Evolutionary conservation across 2,329 filamentous ascomycete genomes (phyloP).

Genomic region (Beauveria australis): DNA sequence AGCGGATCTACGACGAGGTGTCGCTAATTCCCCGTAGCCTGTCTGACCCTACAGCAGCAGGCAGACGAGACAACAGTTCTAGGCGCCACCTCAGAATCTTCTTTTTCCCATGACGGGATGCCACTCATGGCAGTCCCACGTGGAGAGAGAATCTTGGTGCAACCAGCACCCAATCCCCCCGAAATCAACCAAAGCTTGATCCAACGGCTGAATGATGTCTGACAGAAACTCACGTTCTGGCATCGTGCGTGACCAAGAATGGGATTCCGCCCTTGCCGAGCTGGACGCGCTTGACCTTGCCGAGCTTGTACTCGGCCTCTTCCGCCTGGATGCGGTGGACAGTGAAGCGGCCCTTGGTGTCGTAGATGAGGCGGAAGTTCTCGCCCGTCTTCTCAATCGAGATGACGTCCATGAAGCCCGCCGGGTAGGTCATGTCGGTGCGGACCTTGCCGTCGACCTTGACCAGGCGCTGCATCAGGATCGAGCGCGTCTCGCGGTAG

Average conservation of each 20-base stretch:
- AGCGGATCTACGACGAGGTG: constrained; percentile 5
- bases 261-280: constrained; percentile 99
- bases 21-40: not conserved
- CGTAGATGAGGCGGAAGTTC: constrained; percentile 99
- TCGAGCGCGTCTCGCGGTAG: constrained; percentile 92
- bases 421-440: constrained; percentile 94
- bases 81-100: not conserved
- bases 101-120: not conserved
- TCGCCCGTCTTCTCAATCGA: constrained; percentile 99
- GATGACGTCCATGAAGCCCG: constrained; percentile 99
- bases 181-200: constrained; percentile 87
- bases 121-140: not conserved
- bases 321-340: constrained; percentile 98
- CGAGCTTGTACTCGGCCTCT: constrained; percentile 99
- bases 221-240: constrained; percentile 97
- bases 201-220: constrained; percentile 99
- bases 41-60: constrained; percentile 6
- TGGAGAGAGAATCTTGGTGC: not conserved
- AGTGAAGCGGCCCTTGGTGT: constrained; percentile 99
- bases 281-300: constrained; percentile 99
- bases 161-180: constrained; percentile 9
- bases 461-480: constrained; percentile 99
- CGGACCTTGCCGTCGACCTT: constrained; percentile 99
- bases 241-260: constrained; percentile 99
- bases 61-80: constrained; percentile 4